A percentile compares a stretch with the other conserved stretches of the same genome.
phyloP scores from a whole-genome alignment of 177 flowering plant genomes.

The Vitis hybrid region DNA sequence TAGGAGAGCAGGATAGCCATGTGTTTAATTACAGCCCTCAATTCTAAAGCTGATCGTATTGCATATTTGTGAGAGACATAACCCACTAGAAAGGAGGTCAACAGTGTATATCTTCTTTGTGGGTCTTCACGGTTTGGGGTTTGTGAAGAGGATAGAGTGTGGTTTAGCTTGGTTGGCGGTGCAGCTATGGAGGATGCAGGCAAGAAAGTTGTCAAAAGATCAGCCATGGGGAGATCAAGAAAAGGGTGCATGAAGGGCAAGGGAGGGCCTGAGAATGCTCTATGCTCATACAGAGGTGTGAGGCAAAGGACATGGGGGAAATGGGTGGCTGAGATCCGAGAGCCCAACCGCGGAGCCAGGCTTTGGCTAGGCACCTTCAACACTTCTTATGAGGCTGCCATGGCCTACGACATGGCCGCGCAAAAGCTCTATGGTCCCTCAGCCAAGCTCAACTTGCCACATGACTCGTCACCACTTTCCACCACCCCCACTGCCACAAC shows the following conservation, averaged over 20 bases:
- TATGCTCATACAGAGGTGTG: conserved; percentile 39
- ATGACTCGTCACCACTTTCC: background rate
- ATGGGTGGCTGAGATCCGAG: conserved; percentile 51
- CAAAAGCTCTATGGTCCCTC: conserved; percentile 30
- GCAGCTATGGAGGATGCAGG: background rate
- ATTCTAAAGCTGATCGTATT: too few species aligned
- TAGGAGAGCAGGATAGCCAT: too few species aligned
- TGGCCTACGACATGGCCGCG: conserved; percentile 41
- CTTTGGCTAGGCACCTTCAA: conserved; percentile 45
- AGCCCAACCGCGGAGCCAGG: conserved; percentile 39
- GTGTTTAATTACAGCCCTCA: too few species aligned
- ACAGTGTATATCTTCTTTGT: too few species aligned
- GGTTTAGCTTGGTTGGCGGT: too few species aligned
- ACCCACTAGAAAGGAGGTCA: too few species aligned
- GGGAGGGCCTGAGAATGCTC: conserved; percentile 46
- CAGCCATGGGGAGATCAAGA: conserved; percentile 28
- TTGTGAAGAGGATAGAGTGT: too few species aligned
- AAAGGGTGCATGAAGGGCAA: conserved; percentile 50
- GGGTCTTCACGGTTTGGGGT: too few species aligned
- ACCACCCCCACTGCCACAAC: background rate
- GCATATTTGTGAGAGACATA: too few species aligned
- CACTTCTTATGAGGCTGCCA: conserved; percentile 40
- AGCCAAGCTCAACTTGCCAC: conserved; percentile 34
- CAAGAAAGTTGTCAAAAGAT: conserved; percentile 3
- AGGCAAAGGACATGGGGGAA: conserved; percentile 49